Evolutionary conservation across 176 grass and related monocot species (phyloP).

Genomic region (Carex kokanica): DNA sequence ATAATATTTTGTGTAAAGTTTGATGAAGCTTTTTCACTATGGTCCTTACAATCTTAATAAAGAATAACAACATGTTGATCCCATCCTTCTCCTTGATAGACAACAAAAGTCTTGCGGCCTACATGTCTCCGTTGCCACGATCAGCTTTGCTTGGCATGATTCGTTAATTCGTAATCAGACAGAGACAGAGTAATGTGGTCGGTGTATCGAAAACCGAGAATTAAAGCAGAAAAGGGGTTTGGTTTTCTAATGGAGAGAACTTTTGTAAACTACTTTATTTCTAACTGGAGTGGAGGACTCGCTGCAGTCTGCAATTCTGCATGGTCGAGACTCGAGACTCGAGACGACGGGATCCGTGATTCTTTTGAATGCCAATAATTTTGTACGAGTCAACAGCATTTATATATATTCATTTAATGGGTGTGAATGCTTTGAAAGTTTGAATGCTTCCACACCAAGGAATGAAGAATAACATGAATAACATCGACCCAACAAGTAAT

Average conservation of each 20-base stretch:
- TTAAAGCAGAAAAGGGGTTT: background rate
- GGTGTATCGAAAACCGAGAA: background rate
- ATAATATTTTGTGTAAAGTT: no score
- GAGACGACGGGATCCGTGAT: conserved; percentile 8
- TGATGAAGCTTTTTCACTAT: no score
- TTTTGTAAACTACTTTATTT: background rate
- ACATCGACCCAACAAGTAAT: no score
- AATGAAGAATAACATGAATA: background rate
- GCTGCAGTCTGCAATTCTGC: no score
- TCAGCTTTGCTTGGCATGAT: background rate
- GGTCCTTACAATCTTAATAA: no score
- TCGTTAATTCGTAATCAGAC: background rate
- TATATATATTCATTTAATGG: background rate
- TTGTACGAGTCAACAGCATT: background rate
- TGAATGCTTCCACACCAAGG: conserved; percentile 25
- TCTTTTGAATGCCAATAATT: background rate
- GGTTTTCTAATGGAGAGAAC: no score
- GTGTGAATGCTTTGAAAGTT: background rate
- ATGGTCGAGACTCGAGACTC: no score
- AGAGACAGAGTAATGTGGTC: background rate
- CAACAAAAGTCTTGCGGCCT: background rate
- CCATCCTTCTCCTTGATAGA: background rate
- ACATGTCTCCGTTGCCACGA: background rate
- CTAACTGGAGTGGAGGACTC: background rate
- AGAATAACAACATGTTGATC: no score